Evolutionary conservation across 495 filamentous ascomycete species (phyloP), one percentile per base, ranked within the genome.

Genomic region (Penicillium arizonense): DNA sequence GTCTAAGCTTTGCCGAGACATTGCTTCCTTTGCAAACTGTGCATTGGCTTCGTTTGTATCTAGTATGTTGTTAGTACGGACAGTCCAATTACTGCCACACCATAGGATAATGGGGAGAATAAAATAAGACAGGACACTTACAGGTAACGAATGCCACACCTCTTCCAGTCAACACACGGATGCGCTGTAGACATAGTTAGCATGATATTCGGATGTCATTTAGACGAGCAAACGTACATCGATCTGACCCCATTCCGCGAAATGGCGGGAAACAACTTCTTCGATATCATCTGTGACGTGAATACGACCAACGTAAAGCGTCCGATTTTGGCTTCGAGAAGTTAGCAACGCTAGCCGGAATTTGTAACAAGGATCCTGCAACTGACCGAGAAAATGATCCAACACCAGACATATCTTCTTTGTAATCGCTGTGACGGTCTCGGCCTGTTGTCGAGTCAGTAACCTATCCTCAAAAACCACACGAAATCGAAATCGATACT

Each of bases 271-370:
- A 2, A 96, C 91, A n/a, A 97, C 82, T 69, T 98, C 94, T 65
- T 97, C 92, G 54, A 97, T 97, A 64, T 96, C 93, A 69, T 97
- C 93, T n/a, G 85, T 91, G 16, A 96, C 93, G 64, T 96, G 89
- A 54, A 97, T 96, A 21, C 92, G 78, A 4, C 94, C 94, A 8
- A 96, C 77, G 61, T 98, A 98, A 9, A 98, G 78, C 3, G 95
- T 97, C 7, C 93, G 77, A 59, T 97, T 98, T 65, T 91, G 89
- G 13, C 94, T 44, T 36, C 14, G 24, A 30, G 7, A 9, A 30
- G 28, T 30, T 30, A 30, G 28, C 5, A 30, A 7, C 28, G 7
- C 28, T 30, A 30, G 28, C 2, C 9, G 6, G 5, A 30, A 30
- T 7, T 30, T 9, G 7, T 9, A 30, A 30, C 5, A 5, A 30